A percentile compares a stretch with the other conserved stretches of the same genome.
phyloP scores from a whole-genome alignment of 2,329 filamentous ascomycete genomes.

The Colletotrichum karsti region DNA sequence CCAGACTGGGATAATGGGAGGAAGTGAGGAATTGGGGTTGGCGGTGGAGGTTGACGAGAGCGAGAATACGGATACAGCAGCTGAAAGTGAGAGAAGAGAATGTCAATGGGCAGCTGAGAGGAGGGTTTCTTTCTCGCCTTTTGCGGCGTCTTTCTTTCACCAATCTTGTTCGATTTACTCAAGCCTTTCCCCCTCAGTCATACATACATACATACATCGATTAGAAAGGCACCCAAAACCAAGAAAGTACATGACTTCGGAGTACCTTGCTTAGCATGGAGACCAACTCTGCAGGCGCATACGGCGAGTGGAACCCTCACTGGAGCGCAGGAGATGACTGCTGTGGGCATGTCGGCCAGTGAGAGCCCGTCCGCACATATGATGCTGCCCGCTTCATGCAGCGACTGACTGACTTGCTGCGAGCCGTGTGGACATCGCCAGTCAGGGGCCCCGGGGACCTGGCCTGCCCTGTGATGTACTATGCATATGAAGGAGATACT shows the following conservation, averaged over 20 bases:
- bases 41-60: too few relatives aligned
- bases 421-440: background rate
- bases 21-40: background rate
- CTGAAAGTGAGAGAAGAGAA: too few relatives aligned
- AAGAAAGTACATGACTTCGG: background rate
- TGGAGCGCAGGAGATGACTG: conserved; percentile 28
- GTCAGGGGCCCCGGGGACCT: conserved; percentile 12
- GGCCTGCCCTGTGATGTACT: conserved; percentile 3
- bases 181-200: too few relatives aligned
- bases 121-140: too few relatives aligned
- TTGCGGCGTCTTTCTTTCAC: too few relatives aligned
- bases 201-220: too few relatives aligned
- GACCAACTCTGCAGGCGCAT: background rate
- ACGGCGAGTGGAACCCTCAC: background rate
- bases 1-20: background rate
- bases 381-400: background rate
- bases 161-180: too few relatives aligned
- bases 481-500: background rate
- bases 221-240: too few relatives aligned
- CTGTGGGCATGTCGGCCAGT: conserved; percentile 21
- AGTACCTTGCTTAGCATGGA: background rate
- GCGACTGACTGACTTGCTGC: background rate
- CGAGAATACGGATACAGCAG: too few relatives aligned
- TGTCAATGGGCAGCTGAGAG: too few relatives aligned
- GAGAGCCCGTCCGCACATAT: background rate